Evolutionary conservation across 768 basidiomycete species (phyloP).

Genomic region (Tricholoma furcatifolium): DNA sequence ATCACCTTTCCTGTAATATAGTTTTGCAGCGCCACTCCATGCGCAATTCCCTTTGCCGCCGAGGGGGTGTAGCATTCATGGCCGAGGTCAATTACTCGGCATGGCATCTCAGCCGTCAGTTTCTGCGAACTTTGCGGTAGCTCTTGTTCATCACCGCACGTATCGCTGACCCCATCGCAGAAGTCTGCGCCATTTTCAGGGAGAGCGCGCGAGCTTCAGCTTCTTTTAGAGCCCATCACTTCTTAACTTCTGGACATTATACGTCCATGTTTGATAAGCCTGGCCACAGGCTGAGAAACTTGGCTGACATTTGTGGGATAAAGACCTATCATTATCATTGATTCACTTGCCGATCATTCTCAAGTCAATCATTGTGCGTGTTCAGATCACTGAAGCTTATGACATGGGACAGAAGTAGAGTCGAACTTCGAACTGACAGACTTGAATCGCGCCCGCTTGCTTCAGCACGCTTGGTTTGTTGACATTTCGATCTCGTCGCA

Average conservation of each 20-base stretch:
- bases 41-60: background rate
- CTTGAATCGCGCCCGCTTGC: background rate
- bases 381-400: background rate
- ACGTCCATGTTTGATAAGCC: conserved; percentile 10
- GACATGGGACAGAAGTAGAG: background rate
- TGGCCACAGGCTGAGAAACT: background rate
- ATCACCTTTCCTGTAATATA: background rate
- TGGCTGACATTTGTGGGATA: background rate
- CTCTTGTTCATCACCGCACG: background rate
- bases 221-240: background rate
- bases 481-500: conserved; percentile 19
- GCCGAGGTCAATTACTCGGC: background rate
- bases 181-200: conserved; percentile 1
- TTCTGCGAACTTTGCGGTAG: conserved; percentile 1
- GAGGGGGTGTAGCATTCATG: background rate
- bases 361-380: background rate
- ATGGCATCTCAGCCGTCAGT: background rate
- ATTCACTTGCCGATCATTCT: conserved; percentile 1
- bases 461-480: background rate
- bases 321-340: background rate
- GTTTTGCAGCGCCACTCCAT: conserved; percentile 4
- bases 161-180: background rate
- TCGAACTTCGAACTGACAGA: conserved; percentile 1
- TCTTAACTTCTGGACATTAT: conserved; percentile 17
- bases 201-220: background rate